Base-by-base conservation (phyloP, 2,329 filamentous ascomycete genomes). In the Botrytis cinerea region DNA sequence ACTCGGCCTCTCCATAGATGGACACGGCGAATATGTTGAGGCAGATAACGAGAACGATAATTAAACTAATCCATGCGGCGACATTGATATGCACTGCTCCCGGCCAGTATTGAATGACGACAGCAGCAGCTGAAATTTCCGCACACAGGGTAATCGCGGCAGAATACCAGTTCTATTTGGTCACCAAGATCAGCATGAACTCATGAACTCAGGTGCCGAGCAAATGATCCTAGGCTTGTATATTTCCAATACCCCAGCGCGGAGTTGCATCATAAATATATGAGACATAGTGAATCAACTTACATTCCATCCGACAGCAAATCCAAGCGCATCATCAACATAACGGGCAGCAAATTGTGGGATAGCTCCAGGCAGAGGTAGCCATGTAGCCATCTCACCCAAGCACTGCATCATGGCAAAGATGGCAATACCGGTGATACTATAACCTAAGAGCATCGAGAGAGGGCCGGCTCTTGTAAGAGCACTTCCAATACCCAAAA, bases 1-100 rank as follows among this genome's bases (percentile, higher is more conserved):
- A 91, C 78, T 91, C 89, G 3, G 87, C 84, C 79, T 89, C 87
- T 59, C 88, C 88, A 75, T 89, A 90, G 81, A 85, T 88, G 73
- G 86, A 82, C 45, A 90, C 85, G 6, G 86, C 86, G 75, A 90
- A 87, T 66, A 91, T 78, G 75, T 91, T 91, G 77, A 91, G 71
- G 66, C 73, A 77, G 32, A 81, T 25, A 20, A 81, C 74, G 14
- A 80, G 64, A 18, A 80, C 72, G 45, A 81, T 81, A 78, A 87
- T 85, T 73, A 88, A 83, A 0, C 85, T 82, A 61, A 81, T 81
- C 80, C 80, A 80, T 69, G 73, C 78, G 22, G 78, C 80, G 25
- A 81, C 79, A 54, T 73, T 80, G 67, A 81, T 79, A 62, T 77
- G 66, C 10, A 73, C 70, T 43, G 79, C 78, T 51, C 79, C 80